Base-by-base conservation (phyloP, 352 stramenopile genomes). In the Pythium pyrilobum region DNA sequence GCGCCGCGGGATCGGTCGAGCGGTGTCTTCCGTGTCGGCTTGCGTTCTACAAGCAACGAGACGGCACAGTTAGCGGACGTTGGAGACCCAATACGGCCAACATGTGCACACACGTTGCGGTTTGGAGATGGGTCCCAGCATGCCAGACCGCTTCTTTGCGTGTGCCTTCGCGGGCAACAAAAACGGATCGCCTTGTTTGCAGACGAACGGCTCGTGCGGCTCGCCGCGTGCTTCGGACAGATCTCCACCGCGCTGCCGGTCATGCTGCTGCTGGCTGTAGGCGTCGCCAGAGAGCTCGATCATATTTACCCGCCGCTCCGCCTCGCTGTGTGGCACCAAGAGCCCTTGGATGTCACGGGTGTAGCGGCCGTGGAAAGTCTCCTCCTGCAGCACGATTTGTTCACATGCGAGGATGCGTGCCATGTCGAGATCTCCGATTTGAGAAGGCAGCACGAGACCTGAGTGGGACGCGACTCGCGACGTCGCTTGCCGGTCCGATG, bases 391-490 rank as follows among this genome's bases (percentile, higher is more conserved):
- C 3, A 96, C 44, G 0, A 92, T 33, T 6, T 48, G 36, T 47
- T 95, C 85, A 6, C 78, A 85, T 20, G 83, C 72, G 21, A 71
- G 69, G 48, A 97, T 78, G 1, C 87, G 72, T 20, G 72, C 39
- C 78, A 96, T 87, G 41, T 97, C 87, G 2, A 89, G 53, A 52
- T 97, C 81, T 15, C 81, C 85, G 44, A 96, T 87, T 33, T 89
- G 75, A 4, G 74, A 91, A 0, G 86, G 77, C 16, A 64, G 62
- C 23, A 53, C 48, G 8, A 63, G 47, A 24, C 53, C 47, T 37
- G 65, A 72, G 20, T 1, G 74, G 47, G 0, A 24, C 1, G 31
- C 9, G 9, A 37, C 32, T 37, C 5, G 23, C 6, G 33, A 27
- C 16, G 25, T 10, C 3, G 33, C 11, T 20, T 43, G 18, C 15